These are phyloP conservation scores for Cladophialophora psammophila DNA, from an alignment of 2,329 filamentous ascomycete species.

Conservation along the genomic window DNA sequence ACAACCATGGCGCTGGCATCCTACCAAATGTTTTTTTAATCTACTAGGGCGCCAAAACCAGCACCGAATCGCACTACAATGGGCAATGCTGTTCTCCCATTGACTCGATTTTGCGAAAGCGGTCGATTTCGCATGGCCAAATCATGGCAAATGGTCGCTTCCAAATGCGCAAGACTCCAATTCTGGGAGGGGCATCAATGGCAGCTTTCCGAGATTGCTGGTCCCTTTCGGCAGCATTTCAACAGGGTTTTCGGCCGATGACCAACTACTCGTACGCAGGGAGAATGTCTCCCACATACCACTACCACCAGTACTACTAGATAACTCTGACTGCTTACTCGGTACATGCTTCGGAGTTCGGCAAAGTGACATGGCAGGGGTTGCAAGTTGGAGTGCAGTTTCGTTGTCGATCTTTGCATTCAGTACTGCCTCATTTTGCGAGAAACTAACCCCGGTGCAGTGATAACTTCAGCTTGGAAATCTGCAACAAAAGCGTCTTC, in stretches of 20 bases:
- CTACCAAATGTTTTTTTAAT: not conserved
- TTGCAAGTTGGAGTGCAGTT: not conserved
- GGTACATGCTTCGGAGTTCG: conserved; percentile 1
- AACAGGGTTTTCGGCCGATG: not conserved
- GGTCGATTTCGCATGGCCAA: conserved; percentile 2
- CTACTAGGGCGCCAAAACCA: not conserved
- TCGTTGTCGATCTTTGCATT: not conserved
- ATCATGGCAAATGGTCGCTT: not conserved
- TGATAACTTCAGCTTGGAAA: not conserved
- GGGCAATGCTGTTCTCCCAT: not conserved
- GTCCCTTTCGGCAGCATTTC: not conserved
- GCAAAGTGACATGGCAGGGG: not conserved
- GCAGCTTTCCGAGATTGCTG: not conserved
- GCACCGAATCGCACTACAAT: not conserved
- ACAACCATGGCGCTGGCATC: not conserved
- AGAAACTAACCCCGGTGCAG: not conserved
- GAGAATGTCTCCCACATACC: not conserved
- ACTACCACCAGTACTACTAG: not conserved
- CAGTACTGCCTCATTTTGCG: not conserved
- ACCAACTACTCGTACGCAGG: not conserved
- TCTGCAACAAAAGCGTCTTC: not conserved
- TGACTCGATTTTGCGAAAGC: not conserved
- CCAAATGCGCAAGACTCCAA: not conserved
- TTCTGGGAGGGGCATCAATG: not conserved
- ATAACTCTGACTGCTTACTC: not conserved